Base-by-base conservation (phyloP, 2,329 filamentous ascomycete species). In the Pseudogymnoascus sp. region DNA sequence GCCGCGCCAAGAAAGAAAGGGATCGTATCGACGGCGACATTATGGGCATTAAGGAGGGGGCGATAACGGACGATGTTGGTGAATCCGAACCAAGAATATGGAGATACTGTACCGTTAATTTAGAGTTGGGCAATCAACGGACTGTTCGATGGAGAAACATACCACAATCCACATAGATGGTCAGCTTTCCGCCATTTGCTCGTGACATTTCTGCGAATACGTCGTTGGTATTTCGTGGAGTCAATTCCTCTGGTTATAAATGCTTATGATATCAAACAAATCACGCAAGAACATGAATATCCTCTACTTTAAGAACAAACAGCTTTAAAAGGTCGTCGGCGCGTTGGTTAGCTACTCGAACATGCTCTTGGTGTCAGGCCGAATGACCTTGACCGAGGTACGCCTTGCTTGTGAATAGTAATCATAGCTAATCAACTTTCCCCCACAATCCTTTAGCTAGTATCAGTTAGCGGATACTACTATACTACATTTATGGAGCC, bases 41-140 rank as follows among this genome's bases (percentile, higher is more conserved):
- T 64, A 42, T 68, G 44, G 17, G 64, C 64, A 23, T 65, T 62
- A 11, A 68, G 64, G 2, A 60, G 46, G 2, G 65, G 65, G 3
- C 67, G 63, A 56, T 65, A 60, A n/a, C 61, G 62, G 23, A 67
- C 31, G n/a, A 59, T 59, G 53, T 63, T 66, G 40, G 63, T 65
- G 38, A 64, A 62, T 7, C 67, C 67, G 29, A 67, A 68, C 67
- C 67, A 68, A 15, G 67, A 68, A 61, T 68, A 68, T 13, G 65
- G 67, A 4, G 65, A 67, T 59, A 68, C 67, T 66, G 42, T 3
- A 63, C 29, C 9, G 15, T 35, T 35, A 35, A 42, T 50, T 29
- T 31, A 38, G 21, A 31, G 5, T n/a, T 29, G 21, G 38, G 21
- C 15, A 19, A 17, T 9, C 1, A 60, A 10, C n/a, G 31, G 13